Base-by-base conservation (phyloP, 2,329 filamentous ascomycete genomes). In the Plectosphaerella plurivora region DNA sequence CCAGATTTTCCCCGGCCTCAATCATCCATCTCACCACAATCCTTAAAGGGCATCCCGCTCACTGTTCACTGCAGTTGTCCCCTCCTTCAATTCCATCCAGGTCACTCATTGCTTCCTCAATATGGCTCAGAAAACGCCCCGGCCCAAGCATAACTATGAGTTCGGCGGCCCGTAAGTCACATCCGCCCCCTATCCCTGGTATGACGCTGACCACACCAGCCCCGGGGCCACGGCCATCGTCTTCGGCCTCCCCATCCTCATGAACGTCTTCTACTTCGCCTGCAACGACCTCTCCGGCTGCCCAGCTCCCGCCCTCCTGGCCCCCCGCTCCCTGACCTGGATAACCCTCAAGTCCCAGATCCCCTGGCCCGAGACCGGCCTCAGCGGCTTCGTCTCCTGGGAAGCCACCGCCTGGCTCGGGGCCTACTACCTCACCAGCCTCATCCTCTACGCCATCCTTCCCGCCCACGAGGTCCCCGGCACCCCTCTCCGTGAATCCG, bases 241-340 rank as follows among this genome's bases (percentile, higher is more conserved):
- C 18, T 86, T 93, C 60, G 87, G 86, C 47, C 82, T 96, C 1
- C 91, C 91, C 0, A 54, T 89, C 20, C 74, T 91, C 48, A 80
- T 89, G 63, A 92, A 91, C 67, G 68, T 83, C 52, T 84, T 91
- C 60, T 81, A 84, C 48, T 91, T 96, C 62, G 75, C 88, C 60
- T 96, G 91, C 78, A 96, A 96, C 69, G 91, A 96, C 65, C 75
- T 92, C 51, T 84, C 88, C 5, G 92, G 92, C 52, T 96, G 92
- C 62, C 92, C 92, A 45, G 85, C 88, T 0, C 89, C 91, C 2
- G 88, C 87, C 1, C 76, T 91, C 5, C 77, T 94, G 18, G 76
- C 79, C 53, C 90, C 87, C 9, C 82, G 78, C 39, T 85, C 79
- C 4, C 72, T 95, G 57, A 83, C 83, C 20, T 75, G 89, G 51